Conservation (phyloP, 2,329 filamentous ascomycete species). For the Rutstroemia sydowiana region DNA sequence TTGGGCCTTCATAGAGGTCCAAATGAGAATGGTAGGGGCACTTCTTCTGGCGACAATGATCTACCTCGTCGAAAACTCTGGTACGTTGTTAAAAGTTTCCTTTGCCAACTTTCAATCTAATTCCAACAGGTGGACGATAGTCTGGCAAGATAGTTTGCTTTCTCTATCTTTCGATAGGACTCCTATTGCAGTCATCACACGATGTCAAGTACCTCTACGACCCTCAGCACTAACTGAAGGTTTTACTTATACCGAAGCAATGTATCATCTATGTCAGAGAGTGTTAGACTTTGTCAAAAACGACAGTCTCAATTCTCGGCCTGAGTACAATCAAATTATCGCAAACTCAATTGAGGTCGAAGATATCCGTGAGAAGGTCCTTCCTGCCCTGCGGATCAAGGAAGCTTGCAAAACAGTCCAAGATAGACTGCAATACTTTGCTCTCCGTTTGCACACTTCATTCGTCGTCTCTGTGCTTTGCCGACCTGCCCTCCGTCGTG, state of each 20-base stretch:
- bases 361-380: conserved; percentile 36
- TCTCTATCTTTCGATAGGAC: conserved; percentile 60
- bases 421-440: conserved; percentile 56
- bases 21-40: conserved; percentile 20
- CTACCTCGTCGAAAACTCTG: conserved; percentile 27
- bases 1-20: conserved; percentile 46
- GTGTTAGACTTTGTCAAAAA: conserved; percentile 39
- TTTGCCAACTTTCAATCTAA: conserved; percentile 6
- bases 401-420: conserved; percentile 57
- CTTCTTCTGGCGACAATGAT: conserved; percentile 26
- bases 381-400: conserved; percentile 48
- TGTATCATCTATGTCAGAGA: conserved; percentile 57
- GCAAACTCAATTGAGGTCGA: conserved; percentile 46
- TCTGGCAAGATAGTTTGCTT: conserved; percentile 60
- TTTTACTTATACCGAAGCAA: conserved; percentile 54
- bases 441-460: conserved; percentile 56
- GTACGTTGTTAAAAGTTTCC: conserved; percentile 13
- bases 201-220: conserved; percentile 42
- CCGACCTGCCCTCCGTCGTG: conserved; percentile 50
- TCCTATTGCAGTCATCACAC: conserved; percentile 47
- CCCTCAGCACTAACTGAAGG: conserved; percentile 45
- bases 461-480: conserved; percentile 60
- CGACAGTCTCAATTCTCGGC: conserved; percentile 18
- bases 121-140: conserved; percentile 46
- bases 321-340: conserved; percentile 41